phyloP scores from a whole-genome alignment of 805 yeast species.

The Yarrowia yakushimensis region DNA sequence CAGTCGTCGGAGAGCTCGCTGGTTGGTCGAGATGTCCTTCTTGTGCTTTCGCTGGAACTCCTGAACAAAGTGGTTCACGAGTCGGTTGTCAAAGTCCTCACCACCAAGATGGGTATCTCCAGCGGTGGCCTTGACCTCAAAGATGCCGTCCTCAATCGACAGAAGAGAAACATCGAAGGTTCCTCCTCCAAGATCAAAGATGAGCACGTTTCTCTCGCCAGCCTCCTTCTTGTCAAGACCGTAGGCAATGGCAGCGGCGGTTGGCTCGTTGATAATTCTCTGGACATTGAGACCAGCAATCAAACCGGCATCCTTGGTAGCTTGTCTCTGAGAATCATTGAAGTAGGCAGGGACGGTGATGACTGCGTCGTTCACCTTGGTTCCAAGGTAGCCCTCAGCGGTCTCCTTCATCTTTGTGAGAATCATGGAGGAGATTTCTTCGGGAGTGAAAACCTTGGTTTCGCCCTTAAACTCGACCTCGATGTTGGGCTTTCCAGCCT shows the following conservation, averaged over 20 bases:
- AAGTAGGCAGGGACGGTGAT: slow-evolving; percentile 95
- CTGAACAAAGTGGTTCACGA: slow-evolving; percentile 83
- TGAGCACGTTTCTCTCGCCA: slow-evolving; percentile 77
- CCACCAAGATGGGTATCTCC: slow-evolving; percentile 94
- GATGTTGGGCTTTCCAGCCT: slow-evolving; percentile 79
- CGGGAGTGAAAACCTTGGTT: slow-evolving; percentile 80
- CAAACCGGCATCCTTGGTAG: slow-evolving; percentile 93
- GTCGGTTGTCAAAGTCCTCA: slow-evolving; percentile 96
- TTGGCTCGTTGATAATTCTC: slow-evolving; percentile 94
- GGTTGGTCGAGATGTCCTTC: slow-evolving; percentile 51
- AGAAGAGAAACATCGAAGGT: slow-evolving; percentile 93
- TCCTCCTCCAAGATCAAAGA: slow-evolving; percentile 92
- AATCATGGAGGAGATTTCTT: slow-evolving; percentile 90
- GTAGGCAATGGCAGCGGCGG: slow-evolving; percentile 98
- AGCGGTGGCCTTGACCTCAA: slow-evolving; percentile 92
- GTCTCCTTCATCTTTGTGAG: slow-evolving; percentile 87
- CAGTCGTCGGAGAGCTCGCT: slow-evolving; percentile 91
- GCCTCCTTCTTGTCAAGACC: slow-evolving; percentile 67
- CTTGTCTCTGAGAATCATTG: slow-evolving; percentile 96
- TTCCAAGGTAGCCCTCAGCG: slow-evolving; percentile 85
- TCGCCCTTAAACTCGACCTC: slow-evolving; percentile 86
- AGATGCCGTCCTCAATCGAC: slow-evolving; percentile 90
- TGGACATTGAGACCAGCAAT: slow-evolving; percentile 93
- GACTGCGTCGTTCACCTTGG: slow-evolving; percentile 81
- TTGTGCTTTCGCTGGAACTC: slow-evolving; percentile 97